Evolutionary conservation across 768 basidiomycete genomes (phyloP), one percentile per base, ranked within the genome.

Genomic region (Chalciporus sphaerocephalus): DNA sequence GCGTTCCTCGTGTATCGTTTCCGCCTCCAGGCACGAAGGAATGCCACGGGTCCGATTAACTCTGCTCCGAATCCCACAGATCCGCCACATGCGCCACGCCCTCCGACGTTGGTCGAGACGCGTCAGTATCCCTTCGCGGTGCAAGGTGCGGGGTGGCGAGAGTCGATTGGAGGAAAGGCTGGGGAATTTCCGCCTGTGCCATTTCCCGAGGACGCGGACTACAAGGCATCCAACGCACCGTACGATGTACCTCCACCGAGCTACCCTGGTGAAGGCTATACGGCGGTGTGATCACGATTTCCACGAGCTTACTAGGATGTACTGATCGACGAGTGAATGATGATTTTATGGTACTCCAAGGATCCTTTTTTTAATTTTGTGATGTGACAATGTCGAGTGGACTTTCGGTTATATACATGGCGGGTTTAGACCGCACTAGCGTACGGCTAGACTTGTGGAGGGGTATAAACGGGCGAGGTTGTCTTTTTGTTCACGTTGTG

Each of bases 91-190:
- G 27, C 17, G 24, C 38, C 13, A 12, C 39, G 27, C 10, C 39
- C 22, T 13, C 39, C 20, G 18, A 12, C 39, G 17, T 20, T 40
- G 39, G 7, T 27, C n/a, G 11, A 16, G 25, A 17, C 25, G 27
- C 25, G 27, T 18, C n/a, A 36, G 21, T 52, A 52, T n/a, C 25
- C 37, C 6, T 53, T 45, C 42, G 20, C 45, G 3, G 46, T 33
- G 0, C 47, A 47, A 0, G 34, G 39, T 11, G 9, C 27, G 27
- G 27, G 27, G 8, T 32, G 30, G 30, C 13, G 13, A 32, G 30
- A 5, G 30, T 32, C 30, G 15, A 32, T 13, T 2, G 1, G 6
- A 32, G 15, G 30, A 6, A 32, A 32, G 30, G 1, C 2, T 6
- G 30, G 13, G 2, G 1, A 3, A 27, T 11, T 12, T 12, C 27